Conservation (phyloP, 1,284 basidiomycete species). For the Naganishia sp. region DNA sequence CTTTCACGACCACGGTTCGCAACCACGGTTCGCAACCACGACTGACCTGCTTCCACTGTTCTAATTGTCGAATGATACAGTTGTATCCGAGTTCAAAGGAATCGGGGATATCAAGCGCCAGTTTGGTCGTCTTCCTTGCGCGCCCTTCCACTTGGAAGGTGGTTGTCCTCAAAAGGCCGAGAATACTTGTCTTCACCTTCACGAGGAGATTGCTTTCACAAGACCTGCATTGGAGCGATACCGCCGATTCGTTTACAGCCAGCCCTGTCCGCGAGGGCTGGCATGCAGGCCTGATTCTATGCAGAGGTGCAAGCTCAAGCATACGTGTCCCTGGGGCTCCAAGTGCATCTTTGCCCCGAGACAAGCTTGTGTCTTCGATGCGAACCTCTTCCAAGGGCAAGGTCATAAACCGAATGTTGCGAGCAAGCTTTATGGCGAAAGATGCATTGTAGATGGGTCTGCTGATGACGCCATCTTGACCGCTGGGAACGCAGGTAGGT, state of each 20-base stretch:
- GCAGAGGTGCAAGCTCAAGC: conserved; percentile 17
- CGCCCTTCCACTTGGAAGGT: conserved; percentile 21
- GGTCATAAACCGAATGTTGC: conserved; percentile 20
- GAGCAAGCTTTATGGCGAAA: conserved; percentile 9
- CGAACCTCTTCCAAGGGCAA: conserved; percentile 8
- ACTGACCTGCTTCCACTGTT: too few relatives aligned
- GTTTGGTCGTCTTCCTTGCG: conserved; percentile 10
- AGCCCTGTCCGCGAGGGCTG: conserved; percentile 22
- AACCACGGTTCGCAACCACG: too few relatives aligned
- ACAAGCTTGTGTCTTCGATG: conserved; percentile 9
- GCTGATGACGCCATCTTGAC: not conserved
- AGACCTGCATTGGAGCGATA: conserved; percentile 16
- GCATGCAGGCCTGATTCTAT: conserved; percentile 3
- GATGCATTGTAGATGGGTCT: not conserved
- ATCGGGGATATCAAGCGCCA: conserved; percentile 15
- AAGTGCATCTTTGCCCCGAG: not conserved
- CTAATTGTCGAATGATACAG: not conserved
- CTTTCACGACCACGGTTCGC: too few relatives aligned
- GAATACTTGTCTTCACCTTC: conserved; percentile 18
- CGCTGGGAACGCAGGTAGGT: not conserved
- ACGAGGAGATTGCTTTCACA: conserved; percentile 22
- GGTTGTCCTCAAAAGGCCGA: conserved; percentile 3
- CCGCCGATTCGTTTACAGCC: conserved; percentile 28
- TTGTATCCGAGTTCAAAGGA: conserved; percentile 16
- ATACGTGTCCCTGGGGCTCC: conserved; percentile 16